These are phyloP conservation scores for Symmetrospora coprosmae DNA, from an alignment of 768 basidiomycete species.

Conservation along the genomic window DNA sequence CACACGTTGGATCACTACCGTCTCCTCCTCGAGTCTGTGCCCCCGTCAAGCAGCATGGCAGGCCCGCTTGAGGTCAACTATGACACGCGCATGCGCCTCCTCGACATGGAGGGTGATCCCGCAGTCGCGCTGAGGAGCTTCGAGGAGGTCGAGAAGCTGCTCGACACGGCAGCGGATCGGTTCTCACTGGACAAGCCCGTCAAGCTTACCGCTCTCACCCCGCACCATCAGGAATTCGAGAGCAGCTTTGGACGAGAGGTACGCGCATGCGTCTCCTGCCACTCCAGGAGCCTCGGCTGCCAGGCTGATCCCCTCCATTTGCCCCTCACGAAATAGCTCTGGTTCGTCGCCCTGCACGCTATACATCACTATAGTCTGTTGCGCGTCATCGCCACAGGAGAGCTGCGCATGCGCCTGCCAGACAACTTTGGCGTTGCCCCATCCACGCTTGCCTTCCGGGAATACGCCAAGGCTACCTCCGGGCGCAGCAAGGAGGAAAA, in stretches of 20 bases:
- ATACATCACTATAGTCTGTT: slow-evolving; percentile 19
- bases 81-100: slow-evolving; percentile 5
- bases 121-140: background rate
- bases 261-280: background rate
- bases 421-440: slow-evolving; percentile 32
- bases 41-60: background rate
- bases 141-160: background rate
- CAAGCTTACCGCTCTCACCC: slow-evolving; percentile 1
- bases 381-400: slow-evolving; percentile 24
- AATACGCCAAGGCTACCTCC: background rate
- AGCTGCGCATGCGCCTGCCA: slow-evolving; percentile 20
- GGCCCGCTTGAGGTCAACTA: slow-evolving; percentile 8
- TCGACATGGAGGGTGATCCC: slow-evolving; percentile 11
- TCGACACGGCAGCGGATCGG: background rate
- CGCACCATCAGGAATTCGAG: slow-evolving; percentile 18
- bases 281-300: too few relatives aligned
- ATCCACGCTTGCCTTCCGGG: slow-evolving; percentile 20
- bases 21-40: background rate
- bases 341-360: slow-evolving; percentile 19
- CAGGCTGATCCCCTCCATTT: background rate
- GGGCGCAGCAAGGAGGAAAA: background rate
- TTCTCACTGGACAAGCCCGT: background rate
- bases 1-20: slow-evolving; percentile 16
- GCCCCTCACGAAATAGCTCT: slow-evolving; percentile 18
- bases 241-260: slow-evolving; percentile 12